A percentile compares a stretch with the other conserved stretches of the same genome.
Conservation (phyloP, 345 rosid species). For the Pistacia atlantica region DNA sequence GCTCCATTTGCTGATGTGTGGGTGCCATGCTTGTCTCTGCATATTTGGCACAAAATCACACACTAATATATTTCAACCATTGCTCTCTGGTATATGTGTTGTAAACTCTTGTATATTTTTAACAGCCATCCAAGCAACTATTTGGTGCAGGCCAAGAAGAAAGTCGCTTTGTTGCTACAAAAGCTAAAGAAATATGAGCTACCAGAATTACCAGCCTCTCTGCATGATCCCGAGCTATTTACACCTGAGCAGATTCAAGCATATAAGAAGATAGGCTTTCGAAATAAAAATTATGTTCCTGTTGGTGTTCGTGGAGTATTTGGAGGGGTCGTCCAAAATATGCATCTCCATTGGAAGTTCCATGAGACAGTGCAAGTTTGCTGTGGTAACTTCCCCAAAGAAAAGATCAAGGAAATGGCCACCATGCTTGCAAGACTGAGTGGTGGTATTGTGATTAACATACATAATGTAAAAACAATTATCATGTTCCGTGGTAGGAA, state of each 20-base stretch:
- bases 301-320: constrained; percentile 99
- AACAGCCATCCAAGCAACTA: neutral
- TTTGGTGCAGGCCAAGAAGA: constrained; percentile 82
- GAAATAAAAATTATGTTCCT: constrained; percentile 88
- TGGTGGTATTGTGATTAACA: constrained; percentile 83
- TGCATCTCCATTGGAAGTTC: constrained; percentile 99
- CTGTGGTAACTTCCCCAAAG: constrained; percentile 92
- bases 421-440: constrained; percentile 87
- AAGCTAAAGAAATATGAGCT: constrained; percentile 94
- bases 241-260: constrained; percentile 86
- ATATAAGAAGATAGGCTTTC: constrained; percentile 84
- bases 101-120: neutral
- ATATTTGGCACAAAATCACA: no score
- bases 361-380: constrained; percentile 98
- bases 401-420: constrained; percentile 95
- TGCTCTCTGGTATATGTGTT: neutral
- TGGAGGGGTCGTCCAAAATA: constrained; percentile 96
- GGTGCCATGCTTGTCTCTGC: no score
- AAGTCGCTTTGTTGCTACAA: constrained; percentile 83
- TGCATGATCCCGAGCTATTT: constrained; percentile 91
- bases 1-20: no score
- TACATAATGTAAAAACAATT: constrained; percentile 89
- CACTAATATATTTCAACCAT: neutral
- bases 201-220: constrained; percentile 72
- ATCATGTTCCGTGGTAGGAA: constrained; percentile 98